Evolutionary conservation across 2,329 filamentous ascomycete genomes (phyloP), one percentile per base, ranked within the genome.

Genomic region (Ramularia collo-cygni): DNA sequence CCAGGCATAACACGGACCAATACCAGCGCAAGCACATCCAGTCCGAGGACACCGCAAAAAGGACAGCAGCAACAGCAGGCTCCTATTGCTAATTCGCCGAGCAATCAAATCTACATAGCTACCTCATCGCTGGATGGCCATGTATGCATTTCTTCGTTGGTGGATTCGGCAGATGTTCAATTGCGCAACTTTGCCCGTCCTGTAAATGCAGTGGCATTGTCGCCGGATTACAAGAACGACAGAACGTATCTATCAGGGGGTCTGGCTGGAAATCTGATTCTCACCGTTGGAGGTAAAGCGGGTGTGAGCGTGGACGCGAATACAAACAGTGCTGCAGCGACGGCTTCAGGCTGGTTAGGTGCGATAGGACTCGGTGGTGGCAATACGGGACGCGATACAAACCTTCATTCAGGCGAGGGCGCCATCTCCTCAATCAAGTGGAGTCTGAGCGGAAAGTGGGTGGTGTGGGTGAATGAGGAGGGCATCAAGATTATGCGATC

Each of bases 401-500:
- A 95, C 3, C 64, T 96, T 33, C 92, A 98, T 59, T 87, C 85
- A 6, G 92, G 92, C 2, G 93, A 98, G 66, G 92, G 92, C 3
- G 78, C 80, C 2, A 92, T 98, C 48, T 90, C 79, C 59, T 84
- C 81, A 3, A 92, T 98, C 57, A 90, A 93, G 62, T 98, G 90
- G 88, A 96, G 90, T 0, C 62, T 90, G 28, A 90, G 87, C 0
- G 90, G 92, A 1, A 92, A 84, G 64, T 96, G 89, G 57, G 84
- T 95, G 1, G 85, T 81, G 0, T 98, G 92, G 92, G 75, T 94
- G 28, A 98, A 96, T 56, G 92, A 98, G 63, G 83, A 93, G 56
- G 92, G 92, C 3, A 93, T 96, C 60, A 95, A 95, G 62, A 92
- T 98, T 45, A 96, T 96, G 89, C 79, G 92, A 27, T 87, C 87